Evolutionary conservation across 2,329 filamentous ascomycete species (phyloP), one percentile per base, ranked within the genome.

Genomic region (Penicillium sp.): DNA sequence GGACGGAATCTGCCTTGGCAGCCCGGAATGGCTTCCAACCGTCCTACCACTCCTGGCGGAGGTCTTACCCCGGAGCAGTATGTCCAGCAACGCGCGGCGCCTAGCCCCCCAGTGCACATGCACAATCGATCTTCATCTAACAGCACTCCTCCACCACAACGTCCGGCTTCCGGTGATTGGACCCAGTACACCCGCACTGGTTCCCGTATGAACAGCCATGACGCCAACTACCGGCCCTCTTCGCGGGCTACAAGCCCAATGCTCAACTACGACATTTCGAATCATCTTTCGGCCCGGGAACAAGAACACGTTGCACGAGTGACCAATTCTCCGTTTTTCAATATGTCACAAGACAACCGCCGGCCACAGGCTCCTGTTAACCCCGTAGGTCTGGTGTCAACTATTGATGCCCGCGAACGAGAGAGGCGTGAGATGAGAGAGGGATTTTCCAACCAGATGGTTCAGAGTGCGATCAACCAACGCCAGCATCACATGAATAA

Each of bases 241-340:
- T 90, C 88, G 12, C 82, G 85, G 43, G 83, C 84, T 11, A 80
- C 86, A 9, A 79, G 77, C 40, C 71, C 73, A 4, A 69, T 82
- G 54, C 72, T 88, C 27, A 75, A 77, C 45, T 71, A 75, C 25
- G 80, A 85, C 60, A 74, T 82, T 23, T 80, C 82, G 8, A 75
- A 77, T 0, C 83, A 87, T 54, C 79, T 96, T n/a, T 92, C 89
- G 20, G 92, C 92, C 18, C 85, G 89, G 15, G 92, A 96, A 72
- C 92, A 95, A 70, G 90, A 95, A 73, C 88, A 95, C 63, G 83
- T 96, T n/a, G 89, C 92, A 9, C 85, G 89, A 35, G 81, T 90
- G 63, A 96, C 91, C 0, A 89, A 89, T 1, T 86, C 85, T 0
- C 89, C 92, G 0, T 78, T 96, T 48, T 83, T 95, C 64, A 85